phyloP scores from a whole-genome alignment of 257 asterid genomes.

The Capsicum baccatum region DNA sequence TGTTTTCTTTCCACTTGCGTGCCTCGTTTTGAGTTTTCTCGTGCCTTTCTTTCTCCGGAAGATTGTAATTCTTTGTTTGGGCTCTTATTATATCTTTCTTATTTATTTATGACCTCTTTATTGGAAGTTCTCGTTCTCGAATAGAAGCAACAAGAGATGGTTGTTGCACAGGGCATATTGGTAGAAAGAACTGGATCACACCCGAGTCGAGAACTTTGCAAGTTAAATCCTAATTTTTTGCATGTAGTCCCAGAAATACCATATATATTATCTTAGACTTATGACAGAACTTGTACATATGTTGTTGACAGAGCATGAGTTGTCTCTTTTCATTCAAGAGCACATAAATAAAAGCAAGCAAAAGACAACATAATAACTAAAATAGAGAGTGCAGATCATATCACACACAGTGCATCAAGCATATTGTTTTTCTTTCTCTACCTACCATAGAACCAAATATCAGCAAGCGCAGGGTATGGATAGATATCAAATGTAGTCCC shows the following conservation, averaged over 20 bases:
- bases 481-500: neutral
- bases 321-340: constrained; percentile 18
- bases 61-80: neutral
- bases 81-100: neutral
- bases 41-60: neutral
- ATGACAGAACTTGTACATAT: neutral
- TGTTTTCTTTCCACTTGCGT: neutral
- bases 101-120: neutral
- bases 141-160: neutral
- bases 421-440: too few relatives aligned
- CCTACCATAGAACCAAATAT: too few relatives aligned
- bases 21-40: neutral
- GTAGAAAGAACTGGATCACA: too few relatives aligned
- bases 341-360: constrained; percentile 18
- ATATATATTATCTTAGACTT: neutral
- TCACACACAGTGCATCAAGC: neutral
- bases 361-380: neutral
- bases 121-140: neutral
- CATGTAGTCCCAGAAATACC: neutral
- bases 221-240: too few relatives aligned
- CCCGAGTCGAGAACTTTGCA: too few relatives aligned
- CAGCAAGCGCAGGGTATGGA: too few relatives aligned
- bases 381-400: constrained; percentile 14
- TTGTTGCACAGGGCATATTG: neutral
- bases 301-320: neutral